These are phyloP conservation scores for Aspergillus sp. DNA, from an alignment of 2,329 filamentous ascomycete genomes.

Conservation along the genomic window DNA sequence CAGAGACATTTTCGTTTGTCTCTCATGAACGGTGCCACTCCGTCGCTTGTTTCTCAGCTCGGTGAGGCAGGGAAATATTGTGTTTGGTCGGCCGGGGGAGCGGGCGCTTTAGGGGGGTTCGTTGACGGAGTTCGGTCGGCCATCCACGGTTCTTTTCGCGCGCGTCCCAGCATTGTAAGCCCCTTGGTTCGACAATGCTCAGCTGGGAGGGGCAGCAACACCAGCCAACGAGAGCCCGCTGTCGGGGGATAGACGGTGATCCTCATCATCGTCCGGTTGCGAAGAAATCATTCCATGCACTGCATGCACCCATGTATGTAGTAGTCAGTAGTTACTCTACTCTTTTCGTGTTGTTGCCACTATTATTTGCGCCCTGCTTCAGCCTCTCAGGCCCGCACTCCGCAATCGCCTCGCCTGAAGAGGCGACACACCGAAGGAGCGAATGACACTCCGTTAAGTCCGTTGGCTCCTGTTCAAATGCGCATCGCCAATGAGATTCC, in stretches of 20 bases:
- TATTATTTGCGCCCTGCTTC: not conserved
- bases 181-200: conserved; percentile 18
- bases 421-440: not conserved
- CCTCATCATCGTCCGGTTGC: conserved; percentile 19
- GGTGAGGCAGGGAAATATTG: conserved; percentile 8
- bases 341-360: not conserved
- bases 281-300: not conserved
- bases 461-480: not conserved
- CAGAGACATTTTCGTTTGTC: not conserved
- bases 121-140: conserved; percentile 14
- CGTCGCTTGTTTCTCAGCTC: conserved; percentile 1
- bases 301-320: too few relatives aligned
- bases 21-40: not conserved
- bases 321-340: not conserved
- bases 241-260: conserved; percentile 21
- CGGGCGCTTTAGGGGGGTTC: conserved; percentile 16
- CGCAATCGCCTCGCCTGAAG: not conserved
- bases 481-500: not conserved
- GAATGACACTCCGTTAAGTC: conserved; percentile 5
- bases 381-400: not conserved
- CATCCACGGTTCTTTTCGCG: conserved; percentile 10
- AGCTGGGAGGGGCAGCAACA: conserved; percentile 6
- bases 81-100: conserved; percentile 11
- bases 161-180: conserved; percentile 13
- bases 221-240: conserved; percentile 15